A percentile compares a stretch with the other conserved stretches of the same genome.
Evolutionary conservation across 805 yeast genomes (phyloP).

Genomic region (Clavispora carvajalis): DNA sequence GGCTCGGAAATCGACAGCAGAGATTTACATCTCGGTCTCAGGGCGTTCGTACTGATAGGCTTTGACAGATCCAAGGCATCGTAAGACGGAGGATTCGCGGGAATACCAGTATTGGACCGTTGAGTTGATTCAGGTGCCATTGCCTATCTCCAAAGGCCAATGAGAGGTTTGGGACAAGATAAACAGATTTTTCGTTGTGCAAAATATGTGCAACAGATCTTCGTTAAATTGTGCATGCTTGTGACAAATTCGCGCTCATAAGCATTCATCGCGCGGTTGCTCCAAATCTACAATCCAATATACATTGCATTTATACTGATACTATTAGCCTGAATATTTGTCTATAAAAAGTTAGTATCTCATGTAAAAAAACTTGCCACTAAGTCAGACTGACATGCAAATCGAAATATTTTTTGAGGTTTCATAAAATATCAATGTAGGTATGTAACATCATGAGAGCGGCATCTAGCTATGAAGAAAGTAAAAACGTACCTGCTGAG

Average conservation of each 20-base stretch:
- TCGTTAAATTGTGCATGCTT: no score
- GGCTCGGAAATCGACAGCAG: no score
- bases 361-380: conserved; percentile 1
- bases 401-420: conserved; percentile 27
- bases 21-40: neutral
- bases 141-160: no score
- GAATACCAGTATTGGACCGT: conserved; percentile 1
- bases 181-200: no score
- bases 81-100: conserved; percentile 20
- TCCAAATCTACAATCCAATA: no score
- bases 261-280: no score
- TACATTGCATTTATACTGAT: no score
- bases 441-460: conserved; percentile 9
- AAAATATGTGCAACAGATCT: no score
- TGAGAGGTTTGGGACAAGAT: no score
- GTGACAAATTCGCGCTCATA: no score
- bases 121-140: neutral
- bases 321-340: no score
- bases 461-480: neutral
- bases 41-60: neutral
- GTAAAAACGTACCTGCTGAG: conserved; percentile 7
- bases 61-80: conserved; percentile 13
- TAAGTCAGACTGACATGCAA: conserved; percentile 40
- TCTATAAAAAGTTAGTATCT: neutral
- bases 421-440: conserved; percentile 18